These are phyloP conservation scores for Ogataea siamensis DNA, from an alignment of 805 yeast genomes.

Conservation along the genomic window DNA sequence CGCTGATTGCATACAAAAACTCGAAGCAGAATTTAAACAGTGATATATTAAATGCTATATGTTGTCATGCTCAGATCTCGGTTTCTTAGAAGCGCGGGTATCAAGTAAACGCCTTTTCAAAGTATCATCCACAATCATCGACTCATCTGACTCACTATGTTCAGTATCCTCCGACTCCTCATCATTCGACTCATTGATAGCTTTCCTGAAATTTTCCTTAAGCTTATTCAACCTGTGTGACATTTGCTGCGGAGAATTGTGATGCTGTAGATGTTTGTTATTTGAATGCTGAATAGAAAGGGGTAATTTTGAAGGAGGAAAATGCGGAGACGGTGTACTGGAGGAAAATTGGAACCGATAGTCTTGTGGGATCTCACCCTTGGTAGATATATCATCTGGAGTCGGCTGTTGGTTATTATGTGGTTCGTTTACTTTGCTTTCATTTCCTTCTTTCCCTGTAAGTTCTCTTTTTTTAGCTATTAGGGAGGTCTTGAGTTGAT, in stretches of 20 bases:
- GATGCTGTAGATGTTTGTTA: constrained; percentile 14
- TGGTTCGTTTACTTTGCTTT: neutral
- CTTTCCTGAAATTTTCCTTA: constrained; percentile 12
- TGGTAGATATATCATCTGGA: neutral
- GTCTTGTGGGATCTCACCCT: constrained; percentile 15
- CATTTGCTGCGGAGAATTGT: constrained; percentile 14
- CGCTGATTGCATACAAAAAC: constrained; percentile 22
- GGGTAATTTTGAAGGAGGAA: constrained; percentile 29
- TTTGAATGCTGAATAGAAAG: constrained; percentile 23
- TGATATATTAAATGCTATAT: constrained; percentile 11
- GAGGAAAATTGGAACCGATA: constrained; percentile 16
- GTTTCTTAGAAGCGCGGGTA: constrained; percentile 14
- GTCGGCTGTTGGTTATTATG: neutral
- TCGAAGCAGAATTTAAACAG: constrained; percentile 16
- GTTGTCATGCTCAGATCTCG: constrained; percentile 7
- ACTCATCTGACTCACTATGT: constrained; percentile 15
- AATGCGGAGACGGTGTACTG: constrained; percentile 20
- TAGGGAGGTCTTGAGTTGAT: constrained; percentile 39
- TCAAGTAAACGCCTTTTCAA: constrained; percentile 18
- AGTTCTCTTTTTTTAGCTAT: constrained; percentile 31
- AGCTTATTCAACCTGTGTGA: constrained; percentile 10
- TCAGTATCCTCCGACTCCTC: constrained; percentile 12
- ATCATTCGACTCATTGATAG: constrained; percentile 2
- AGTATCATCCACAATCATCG: constrained; percentile 15
- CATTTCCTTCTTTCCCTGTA: constrained; percentile 15